Base-by-base conservation (phyloP, 169 alveolate genomes). In the Babesia bovis region DNA sequence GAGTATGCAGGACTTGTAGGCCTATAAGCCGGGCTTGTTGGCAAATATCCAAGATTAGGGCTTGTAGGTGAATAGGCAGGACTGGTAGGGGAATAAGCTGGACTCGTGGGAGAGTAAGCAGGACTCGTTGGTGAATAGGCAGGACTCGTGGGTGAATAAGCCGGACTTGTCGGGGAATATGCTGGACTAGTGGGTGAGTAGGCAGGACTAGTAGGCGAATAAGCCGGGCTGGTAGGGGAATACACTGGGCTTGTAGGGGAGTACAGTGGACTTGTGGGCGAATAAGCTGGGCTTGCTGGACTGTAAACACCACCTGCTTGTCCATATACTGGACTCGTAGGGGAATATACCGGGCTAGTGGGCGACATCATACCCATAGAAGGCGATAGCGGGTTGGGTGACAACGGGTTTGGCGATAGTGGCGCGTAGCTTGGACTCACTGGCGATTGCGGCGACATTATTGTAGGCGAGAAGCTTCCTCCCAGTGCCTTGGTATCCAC, bases 121-220 rank as follows among this genome's bases (percentile, higher is more conserved):
- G 96, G 96, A 5, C 94, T 86, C 7, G 96, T 92, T 7, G 96
- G 97, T 3, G 96, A 90, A 75, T 92, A 93, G 28, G 85, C 90
- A 3, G 96, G 96, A 15, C 94, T 87, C 9, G 96, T 66, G 3
- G 94, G 94, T 45, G 87, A 71, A 58, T 90, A 90, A 17, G 88
- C 89, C 21, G 94, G 94, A 21, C 94, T 89, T 38, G 85, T 67
- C 13, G 85, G 82, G 0, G 86, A 86, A 75, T 58, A 83, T 38
- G 66, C 92, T 33, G 95, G 95, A n/a, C 97, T 94, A 1, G 97
- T 93, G 2, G 98, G 97, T 0, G 96, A 89, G 72, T 92, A 93
- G 2, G 90, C 86, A 0, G 98, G 98, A 2, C 96, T 89, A 32
- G 95, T 70, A 9, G 97, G 96, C 5, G 92, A 89, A 61, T 92